phyloP scores from a whole-genome alignment of 139 green algal genomes.

The Zygnema circumcarinatum region DNA sequence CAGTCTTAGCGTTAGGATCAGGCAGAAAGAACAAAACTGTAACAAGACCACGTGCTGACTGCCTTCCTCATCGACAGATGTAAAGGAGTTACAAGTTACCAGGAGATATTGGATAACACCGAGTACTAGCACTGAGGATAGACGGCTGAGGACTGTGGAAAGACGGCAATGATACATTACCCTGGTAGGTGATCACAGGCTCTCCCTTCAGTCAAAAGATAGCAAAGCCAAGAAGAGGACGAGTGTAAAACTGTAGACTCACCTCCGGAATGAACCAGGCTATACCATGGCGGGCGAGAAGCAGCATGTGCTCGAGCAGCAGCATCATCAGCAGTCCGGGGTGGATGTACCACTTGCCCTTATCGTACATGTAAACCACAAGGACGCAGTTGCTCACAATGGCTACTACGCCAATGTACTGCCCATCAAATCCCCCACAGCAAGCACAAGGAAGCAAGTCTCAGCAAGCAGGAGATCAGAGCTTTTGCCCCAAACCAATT shows the following conservation, averaged over 20 bases:
- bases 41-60: neutral
- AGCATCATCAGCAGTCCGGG: slow-evolving; percentile 19
- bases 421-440: neutral
- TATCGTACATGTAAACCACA: slow-evolving; percentile 43
- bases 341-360: slow-evolving; percentile 31
- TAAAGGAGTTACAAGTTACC: neutral
- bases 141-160: neutral
- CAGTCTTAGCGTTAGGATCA: no score
- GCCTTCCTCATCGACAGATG: neutral
- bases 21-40: neutral
- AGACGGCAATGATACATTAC: neutral
- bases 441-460: slow-evolving; percentile 1
- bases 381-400: slow-evolving; percentile 55
- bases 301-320: slow-evolving; percentile 37
- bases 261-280: slow-evolving; percentile 43
- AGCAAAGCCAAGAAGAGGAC: no score
- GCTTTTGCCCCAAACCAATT: no score
- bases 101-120: neutral
- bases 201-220: no score
- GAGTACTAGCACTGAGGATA: neutral
- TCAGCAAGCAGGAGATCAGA: no score
- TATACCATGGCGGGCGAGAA: slow-evolving; percentile 11
- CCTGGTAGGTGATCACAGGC: no score
- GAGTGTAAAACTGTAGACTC: no score
- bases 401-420: slow-evolving; percentile 37